Base-by-base conservation (phyloP, 495 filamentous ascomycete genomes). In the Penicillium canariense region DNA sequence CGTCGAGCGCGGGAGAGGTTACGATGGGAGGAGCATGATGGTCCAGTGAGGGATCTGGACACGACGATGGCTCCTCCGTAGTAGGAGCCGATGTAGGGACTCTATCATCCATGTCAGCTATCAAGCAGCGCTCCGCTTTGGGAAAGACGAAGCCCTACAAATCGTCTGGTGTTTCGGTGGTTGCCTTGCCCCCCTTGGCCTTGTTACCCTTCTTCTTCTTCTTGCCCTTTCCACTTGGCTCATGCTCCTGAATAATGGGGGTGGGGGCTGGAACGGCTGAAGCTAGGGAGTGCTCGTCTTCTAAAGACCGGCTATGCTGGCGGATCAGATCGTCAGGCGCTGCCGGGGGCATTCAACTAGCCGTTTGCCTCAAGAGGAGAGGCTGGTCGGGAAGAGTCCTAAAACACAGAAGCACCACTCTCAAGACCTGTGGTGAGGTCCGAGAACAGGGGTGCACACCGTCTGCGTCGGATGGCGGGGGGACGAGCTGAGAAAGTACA, bases 341-440 rank as follows among this genome's bases (percentile, higher is more conserved):
- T 66, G 70, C 73, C 65, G 73, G 73, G 68, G 68, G 72, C 75
- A 78, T 78, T 66, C 68, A 77, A 75, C 59, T 64, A 60, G 60
- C 62, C 54, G 52, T 58, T 43, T 66, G 68, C 69, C 73, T 71
- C 64, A 20, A 14, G 27, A 46, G 53, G 60, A 60, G 69, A 72
- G 67, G 62, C 65, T 47, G n/a, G n/a, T 60, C 54, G 48, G 17
- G 25, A 32, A 35, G 36, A 45, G 35, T 25, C 38, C 12, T 39
- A 32, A 22, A 58, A 43, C 25, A 30, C 12, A 6, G 43, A 61
- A 50, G 26, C 35, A 60, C 71, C 70, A 71, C 68, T 61, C 73
- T 65, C 71, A 67, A 55, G 64, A 71, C 66, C 65, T 65, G 30
- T 45, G 28, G 25, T 26, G 48, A 64, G 70, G 70, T 59, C 70